A percentile compares a stretch with the other conserved stretches of the same genome.
These are phyloP conservation scores for Rusavskia elegans DNA, from an alignment of 495 filamentous ascomycete species.

Conservation along the genomic window DNA sequence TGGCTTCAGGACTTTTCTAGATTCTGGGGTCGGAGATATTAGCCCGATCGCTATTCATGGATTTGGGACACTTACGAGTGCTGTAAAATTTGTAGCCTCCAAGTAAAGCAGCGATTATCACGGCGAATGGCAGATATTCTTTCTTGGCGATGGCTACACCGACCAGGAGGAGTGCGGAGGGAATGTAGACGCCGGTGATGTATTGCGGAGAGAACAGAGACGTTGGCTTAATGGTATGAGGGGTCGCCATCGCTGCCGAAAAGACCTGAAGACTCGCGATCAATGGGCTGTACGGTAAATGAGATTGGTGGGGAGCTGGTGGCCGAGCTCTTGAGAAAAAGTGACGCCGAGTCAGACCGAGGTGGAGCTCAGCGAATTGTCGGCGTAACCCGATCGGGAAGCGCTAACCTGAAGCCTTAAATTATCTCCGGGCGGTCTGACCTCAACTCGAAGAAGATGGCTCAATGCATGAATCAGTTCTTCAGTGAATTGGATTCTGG, in stretches of 20 bases:
- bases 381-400: neutral
- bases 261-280: neutral
- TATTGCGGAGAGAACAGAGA: slow-evolving; percentile 33
- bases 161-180: slow-evolving; percentile 62
- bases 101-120: slow-evolving; percentile 42
- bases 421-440: neutral
- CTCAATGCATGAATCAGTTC: too few relatives aligned
- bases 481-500: too few relatives aligned
- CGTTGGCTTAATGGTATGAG: slow-evolving; percentile 12
- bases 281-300: neutral
- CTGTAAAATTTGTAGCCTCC: slow-evolving; percentile 41
- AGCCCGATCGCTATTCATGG: slow-evolving; percentile 1
- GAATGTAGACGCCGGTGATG: slow-evolving; percentile 68
- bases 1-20: slow-evolving; percentile 71
- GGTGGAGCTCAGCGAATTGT: too few relatives aligned
- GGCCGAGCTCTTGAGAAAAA: too few relatives aligned
- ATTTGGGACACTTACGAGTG: slow-evolving; percentile 30
- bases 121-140: slow-evolving; percentile 62
- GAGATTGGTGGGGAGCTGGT: too few relatives aligned
- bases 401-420: neutral
- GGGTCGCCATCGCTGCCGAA: slow-evolving; percentile 14
- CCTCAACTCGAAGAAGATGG: too few relatives aligned
- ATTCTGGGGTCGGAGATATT: slow-evolving; percentile 29
- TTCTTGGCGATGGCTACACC: slow-evolving; percentile 61
- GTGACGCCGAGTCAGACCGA: too few relatives aligned